These are phyloP conservation scores for Sphagnum contortum DNA, from an alignment of 225 moss, liverwort and hornwort genomes.

Conservation along the genomic window DNA sequence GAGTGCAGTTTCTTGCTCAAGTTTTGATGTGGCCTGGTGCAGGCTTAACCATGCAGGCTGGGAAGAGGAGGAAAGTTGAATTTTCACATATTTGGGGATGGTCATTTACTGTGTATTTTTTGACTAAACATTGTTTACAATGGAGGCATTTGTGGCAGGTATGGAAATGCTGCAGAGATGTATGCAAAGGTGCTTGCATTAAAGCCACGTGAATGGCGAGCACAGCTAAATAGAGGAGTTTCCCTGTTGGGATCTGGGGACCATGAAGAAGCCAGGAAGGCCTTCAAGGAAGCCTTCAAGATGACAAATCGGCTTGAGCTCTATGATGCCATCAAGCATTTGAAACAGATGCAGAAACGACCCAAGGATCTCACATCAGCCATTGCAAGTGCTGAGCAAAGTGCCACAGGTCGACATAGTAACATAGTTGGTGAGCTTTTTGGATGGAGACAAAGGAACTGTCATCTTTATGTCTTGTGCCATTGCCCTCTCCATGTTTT, in stretches of 20 bases:
- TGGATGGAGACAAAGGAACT: too few relatives aligned
- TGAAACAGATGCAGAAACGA: conserved; percentile 83
- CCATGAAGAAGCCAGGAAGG: conserved; percentile 73
- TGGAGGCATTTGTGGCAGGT: conserved; percentile 23
- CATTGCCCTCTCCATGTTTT: too few relatives aligned
- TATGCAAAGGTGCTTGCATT: conserved; percentile 75
- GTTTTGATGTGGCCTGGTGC: too few relatives aligned
- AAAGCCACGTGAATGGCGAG: conserved; percentile 86
- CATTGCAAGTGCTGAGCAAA: conserved; percentile 74
- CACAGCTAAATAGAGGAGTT: conserved; percentile 90
- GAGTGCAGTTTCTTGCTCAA: too few relatives aligned
- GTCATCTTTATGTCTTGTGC: too few relatives aligned
- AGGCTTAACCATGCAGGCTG: too few relatives aligned
- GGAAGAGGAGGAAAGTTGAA: too few relatives aligned
- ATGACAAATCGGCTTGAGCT: conserved; percentile 92
- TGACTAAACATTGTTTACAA: too few relatives aligned
- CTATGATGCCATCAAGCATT: conserved; percentile 82
- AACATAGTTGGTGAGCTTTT: conserved; percentile 27
- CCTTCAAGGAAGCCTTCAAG: conserved; percentile 92
- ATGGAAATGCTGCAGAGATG: conserved; percentile 76
- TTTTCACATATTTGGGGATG: too few relatives aligned
- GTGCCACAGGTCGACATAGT: conserved; percentile 47
- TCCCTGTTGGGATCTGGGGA: conserved; percentile 81
- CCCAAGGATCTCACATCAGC: conserved; percentile 50
- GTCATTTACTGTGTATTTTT: too few relatives aligned